A percentile compares a stretch with the other conserved stretches of the same genome.
Conservation (phyloP, 75 land plant species). For the Pinus albicaulis region DNA sequence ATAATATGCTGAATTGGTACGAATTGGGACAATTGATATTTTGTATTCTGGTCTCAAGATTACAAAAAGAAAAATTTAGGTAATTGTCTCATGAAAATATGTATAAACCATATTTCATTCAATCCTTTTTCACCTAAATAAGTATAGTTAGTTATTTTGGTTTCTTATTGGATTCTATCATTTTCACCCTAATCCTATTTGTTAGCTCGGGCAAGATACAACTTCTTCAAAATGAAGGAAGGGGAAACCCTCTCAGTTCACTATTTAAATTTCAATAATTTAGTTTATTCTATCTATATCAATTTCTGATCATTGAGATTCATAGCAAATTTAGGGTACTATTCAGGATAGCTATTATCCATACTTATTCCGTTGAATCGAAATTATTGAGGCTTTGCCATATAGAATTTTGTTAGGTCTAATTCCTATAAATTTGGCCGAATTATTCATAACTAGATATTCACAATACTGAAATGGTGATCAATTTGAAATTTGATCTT, state of each 20-base stretch:
- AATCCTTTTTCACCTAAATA: too few species aligned
- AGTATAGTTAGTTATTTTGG: too few species aligned
- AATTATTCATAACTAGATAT: slow-evolving; percentile 4
- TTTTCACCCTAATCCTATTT: background rate
- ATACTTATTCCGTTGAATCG: background rate
- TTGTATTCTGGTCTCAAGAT: background rate
- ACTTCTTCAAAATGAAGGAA: background rate
- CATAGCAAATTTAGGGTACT: background rate
- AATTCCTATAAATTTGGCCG: slow-evolving; percentile 5
- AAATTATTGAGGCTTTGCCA: slow-evolving; percentile 11
- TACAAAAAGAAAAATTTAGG: background rate
- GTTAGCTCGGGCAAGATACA: background rate
- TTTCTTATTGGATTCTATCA: background rate
- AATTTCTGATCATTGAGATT: background rate
- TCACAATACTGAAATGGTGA: too few species aligned
- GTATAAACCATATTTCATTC: background rate
- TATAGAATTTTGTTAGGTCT: slow-evolving; percentile 12
- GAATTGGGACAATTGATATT: background rate
- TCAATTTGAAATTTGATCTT: too few species aligned
- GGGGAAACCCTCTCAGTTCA: background rate
- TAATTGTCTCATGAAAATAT: background rate
- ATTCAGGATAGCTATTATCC: background rate
- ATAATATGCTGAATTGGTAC: background rate
- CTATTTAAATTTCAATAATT: background rate
- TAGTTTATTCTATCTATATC: background rate